phyloP scores from a whole-genome alignment of 2,329 filamentous ascomycete species.

The Ascochyta rabiei region DNA sequence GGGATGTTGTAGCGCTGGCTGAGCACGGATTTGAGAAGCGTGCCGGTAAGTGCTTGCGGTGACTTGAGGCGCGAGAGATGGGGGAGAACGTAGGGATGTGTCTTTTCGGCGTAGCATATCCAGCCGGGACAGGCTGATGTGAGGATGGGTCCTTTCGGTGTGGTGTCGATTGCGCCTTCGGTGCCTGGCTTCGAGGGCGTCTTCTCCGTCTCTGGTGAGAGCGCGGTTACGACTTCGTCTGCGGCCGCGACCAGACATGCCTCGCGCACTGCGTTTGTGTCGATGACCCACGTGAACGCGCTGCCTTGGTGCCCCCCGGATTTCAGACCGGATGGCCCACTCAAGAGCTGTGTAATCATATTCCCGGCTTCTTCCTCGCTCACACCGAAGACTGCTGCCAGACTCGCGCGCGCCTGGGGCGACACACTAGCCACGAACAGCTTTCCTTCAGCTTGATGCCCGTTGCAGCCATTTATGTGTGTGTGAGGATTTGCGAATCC shows the following conservation, averaged over 20 bases:
- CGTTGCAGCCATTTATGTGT: slow-evolving; percentile 21
- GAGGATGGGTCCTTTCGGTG: slow-evolving; percentile 68
- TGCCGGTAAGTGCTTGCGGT: slow-evolving; percentile 89
- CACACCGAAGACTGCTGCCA: slow-evolving; percentile 82
- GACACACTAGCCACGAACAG: slow-evolving; percentile 92
- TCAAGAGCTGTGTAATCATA: slow-evolving; percentile 83
- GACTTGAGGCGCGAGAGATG: slow-evolving; percentile 92
- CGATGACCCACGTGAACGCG: slow-evolving; percentile 85
- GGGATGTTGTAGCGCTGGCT: slow-evolving; percentile 73
- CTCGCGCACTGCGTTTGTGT: slow-evolving; percentile 84
- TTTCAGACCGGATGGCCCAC: slow-evolving; percentile 71
- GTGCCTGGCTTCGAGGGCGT: slow-evolving; percentile 29
- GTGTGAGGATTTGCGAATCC: slow-evolving; percentile 18
- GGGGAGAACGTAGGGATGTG: slow-evolving; percentile 88
- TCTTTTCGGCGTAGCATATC: slow-evolving; percentile 99
- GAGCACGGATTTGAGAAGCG: slow-evolving; percentile 84
- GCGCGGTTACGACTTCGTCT: slow-evolving; percentile 53
- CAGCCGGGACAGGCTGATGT: slow-evolving; percentile 94
- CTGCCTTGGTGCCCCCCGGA: slow-evolving; percentile 74
- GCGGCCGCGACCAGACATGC: slow-evolving; percentile 72
- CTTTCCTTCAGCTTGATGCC: slow-evolving; percentile 59
- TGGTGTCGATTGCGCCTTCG: slow-evolving; percentile 52
- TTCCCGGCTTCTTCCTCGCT: slow-evolving; percentile 75
- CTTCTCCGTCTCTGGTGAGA: slow-evolving; percentile 36
- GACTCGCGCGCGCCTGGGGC: slow-evolving; percentile 85